Conservation (phyloP, 2,329 filamentous ascomycete genomes). For the Zymoseptoria crescenta region DNA sequence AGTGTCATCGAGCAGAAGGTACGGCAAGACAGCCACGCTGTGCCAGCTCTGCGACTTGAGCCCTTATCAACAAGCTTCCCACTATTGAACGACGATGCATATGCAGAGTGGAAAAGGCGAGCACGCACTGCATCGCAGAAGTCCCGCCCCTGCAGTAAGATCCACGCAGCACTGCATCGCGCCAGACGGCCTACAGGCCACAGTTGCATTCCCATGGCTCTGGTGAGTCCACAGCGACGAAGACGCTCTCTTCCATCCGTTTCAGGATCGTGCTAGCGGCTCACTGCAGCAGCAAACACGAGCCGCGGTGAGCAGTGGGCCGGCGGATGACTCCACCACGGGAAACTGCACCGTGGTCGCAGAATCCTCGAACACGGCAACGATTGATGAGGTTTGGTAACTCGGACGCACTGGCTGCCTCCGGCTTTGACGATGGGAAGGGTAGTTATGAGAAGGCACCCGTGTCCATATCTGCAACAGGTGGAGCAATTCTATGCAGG, state of each 20-base stretch:
- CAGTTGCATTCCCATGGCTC: not conserved
- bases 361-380: not conserved
- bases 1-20: not conserved
- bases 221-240: not conserved
- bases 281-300: not conserved
- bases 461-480: not conserved
- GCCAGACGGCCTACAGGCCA: not conserved
- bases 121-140: not conserved
- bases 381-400: not conserved
- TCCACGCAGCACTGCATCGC: not conserved
- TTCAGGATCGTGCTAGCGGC: not conserved
- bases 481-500: not conserved
- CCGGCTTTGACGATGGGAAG: not conserved
- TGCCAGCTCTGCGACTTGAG: not conserved
- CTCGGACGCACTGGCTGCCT: no score
- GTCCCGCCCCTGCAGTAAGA: not conserved
- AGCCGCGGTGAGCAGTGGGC: not conserved
- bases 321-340: not conserved
- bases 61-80: not conserved
- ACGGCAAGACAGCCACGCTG: not conserved
- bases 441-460: not conserved
- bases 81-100: not conserved
- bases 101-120: not conserved
- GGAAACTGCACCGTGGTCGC: not conserved
- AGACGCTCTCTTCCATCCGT: not conserved